A percentile compares a stretch with the other conserved stretches of the same genome.
Evolutionary conservation across 2,329 filamentous ascomycete species (phyloP).

Genomic region (Paraconiothyrium brasiliense): DNA sequence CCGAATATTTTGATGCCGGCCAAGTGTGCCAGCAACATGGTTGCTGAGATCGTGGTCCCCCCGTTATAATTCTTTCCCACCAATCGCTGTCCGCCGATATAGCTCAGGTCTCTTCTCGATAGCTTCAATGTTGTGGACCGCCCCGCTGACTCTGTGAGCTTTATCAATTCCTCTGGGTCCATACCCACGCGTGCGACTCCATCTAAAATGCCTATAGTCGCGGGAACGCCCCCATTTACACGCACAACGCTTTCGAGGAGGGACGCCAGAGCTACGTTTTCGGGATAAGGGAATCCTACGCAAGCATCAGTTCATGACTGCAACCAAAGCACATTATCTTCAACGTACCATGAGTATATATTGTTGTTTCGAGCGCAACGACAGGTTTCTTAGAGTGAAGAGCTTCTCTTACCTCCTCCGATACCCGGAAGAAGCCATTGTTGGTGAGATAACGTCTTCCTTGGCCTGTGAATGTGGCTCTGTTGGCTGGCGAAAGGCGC

Average conservation of each 20-base stretch:
- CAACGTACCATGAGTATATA: constrained; percentile 85
- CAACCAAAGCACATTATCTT: background rate
- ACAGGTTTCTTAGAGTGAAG: constrained; percentile 79
- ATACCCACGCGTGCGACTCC: constrained; percentile 86
- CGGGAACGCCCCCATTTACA: constrained; percentile 78
- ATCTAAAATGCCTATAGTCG: constrained; percentile 87
- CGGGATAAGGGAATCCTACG: constrained; percentile 74
- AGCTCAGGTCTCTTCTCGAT: constrained; percentile 86
- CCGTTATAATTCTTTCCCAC: constrained; percentile 77
- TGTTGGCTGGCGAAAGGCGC: constrained; percentile 18
- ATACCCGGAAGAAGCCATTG: constrained; percentile 71
- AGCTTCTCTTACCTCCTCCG: constrained; percentile 84
- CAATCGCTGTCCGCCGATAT: constrained; percentile 77
- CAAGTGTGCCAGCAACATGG: constrained; percentile 86
- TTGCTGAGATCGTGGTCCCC: constrained; percentile 92
- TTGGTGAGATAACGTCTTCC: constrained; percentile 44
- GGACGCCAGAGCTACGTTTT: constrained; percentile 78
- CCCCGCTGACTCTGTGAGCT: constrained; percentile 72
- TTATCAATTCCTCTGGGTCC: constrained; percentile 73
- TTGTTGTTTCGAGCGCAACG: constrained; percentile 93
- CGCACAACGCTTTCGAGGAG: constrained; percentile 84
- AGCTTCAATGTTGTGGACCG: constrained; percentile 78
- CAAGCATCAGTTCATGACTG: background rate
- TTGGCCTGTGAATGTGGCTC: constrained; percentile 2
- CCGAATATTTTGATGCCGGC: constrained; percentile 94